Evolutionary conservation across 805 yeast species (phyloP), one percentile per base, ranked within the genome.

Genomic region (Monosporozyma aerobia): DNA sequence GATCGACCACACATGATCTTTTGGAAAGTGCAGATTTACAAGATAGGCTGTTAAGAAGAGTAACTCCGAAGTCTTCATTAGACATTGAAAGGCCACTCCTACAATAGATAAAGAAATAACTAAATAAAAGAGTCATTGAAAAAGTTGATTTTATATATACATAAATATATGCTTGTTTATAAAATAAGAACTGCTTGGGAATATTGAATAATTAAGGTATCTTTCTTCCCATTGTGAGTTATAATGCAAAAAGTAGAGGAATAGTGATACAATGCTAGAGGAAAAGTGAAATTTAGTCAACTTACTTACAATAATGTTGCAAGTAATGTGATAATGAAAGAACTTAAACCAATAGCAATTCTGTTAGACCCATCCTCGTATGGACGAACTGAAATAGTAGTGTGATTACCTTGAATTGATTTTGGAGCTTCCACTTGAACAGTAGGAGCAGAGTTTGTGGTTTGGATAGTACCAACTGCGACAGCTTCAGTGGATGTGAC

Each of bases 1-100:
- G 45, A 0, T 55, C 73, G 25, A 70, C 77, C 3, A 73, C 79
- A 56, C 74, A 76, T 30, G 69, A 61, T 2, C 63, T 76, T 1
- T 72, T 73, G 55, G 71, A 70, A 8, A 69, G 59, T 39, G 51
- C 60, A n/a, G 47, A 55, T 37, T 44, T 65, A 29, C 71, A 69
- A 51, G 65, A 65, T 41, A 57, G 63, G 33, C 54, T 69, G 23
- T 33, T 63, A 22, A 55, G 65, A 52, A 60, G 70, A 44, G 60
- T 68, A 2, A 60, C 70, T 3, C 67, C 68, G 23, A 56, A 64
- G 16, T 58, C 70, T 2, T 66, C 71, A 2, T 13, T 58, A 10
- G 68, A 64, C 41, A 23, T 47, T 5, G 43, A 47, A 33, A 47
- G 49, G 23, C 49, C 43, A 33, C 39, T 47, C 3, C 10, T 46